Evolutionary conservation across 1,139 yeast species (phyloP), one percentile per base, ranked within the genome.

Genomic region (Sugiyamaella castrensis): DNA sequence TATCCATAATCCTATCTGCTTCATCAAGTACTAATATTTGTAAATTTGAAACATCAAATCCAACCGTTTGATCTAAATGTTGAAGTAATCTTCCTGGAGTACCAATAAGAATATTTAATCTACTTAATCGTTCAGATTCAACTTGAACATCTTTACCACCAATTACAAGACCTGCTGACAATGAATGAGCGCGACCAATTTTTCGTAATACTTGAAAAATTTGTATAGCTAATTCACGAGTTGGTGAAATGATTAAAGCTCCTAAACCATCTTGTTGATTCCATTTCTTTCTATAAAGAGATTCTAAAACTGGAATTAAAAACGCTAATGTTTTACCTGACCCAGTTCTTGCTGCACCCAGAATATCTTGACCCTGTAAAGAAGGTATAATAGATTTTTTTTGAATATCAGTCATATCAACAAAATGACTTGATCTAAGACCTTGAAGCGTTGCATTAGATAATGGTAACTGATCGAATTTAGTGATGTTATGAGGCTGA

Each of bases 321-420:
- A 92, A 92, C 3, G 98, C 95, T 52, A 92, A 70, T 0, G 99
- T 92, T 66, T 92, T 92, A 43, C 99, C 99, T 1, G 96, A 88
- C 2, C 99, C 98, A 0, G 99, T 92, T 61, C 83, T 82, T 15
- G 98, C 98, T 19, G 97, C 95, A 27, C 91, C 98, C 58, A 92
- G 74, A 8, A 92, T 69, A 69, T 94, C 99, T 42, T 81, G 76
- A 0, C 95, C 94, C 59, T 86, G 81, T 53, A 92, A 72, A 0
- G 95, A 83, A 13, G 77, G 70, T 0, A 95, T 87, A 32, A 92
- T 87, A 4, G 96, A 76, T 47, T 81, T 81, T 57, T 77, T 80
- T 63, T 92, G 99, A 50, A 92, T 87, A 50, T 87, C 96, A 0
- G 98, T 92, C 71, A 89, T 68, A 19, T 81, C 76, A 2, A 85